phyloP scores from a whole-genome alignment of 2,329 filamentous ascomycete species.

The Alternaria ventricosa region DNA sequence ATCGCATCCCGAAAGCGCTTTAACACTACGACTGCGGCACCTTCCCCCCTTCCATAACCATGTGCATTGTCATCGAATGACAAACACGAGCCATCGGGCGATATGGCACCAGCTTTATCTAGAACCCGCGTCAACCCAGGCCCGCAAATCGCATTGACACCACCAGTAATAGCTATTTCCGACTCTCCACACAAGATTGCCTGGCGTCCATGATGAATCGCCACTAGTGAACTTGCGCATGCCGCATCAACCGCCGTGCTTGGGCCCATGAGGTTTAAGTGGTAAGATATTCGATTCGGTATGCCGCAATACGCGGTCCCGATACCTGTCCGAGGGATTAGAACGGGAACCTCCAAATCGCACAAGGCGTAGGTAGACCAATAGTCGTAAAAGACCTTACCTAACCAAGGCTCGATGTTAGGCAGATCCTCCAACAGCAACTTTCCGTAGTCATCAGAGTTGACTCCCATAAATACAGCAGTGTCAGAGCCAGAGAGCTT shows the following conservation, averaged over 20 bases:
- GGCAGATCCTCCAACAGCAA: background rate
- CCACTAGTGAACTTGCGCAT: constrained; percentile 32
- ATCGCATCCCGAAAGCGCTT: constrained; percentile 56
- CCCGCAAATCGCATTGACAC: constrained; percentile 39
- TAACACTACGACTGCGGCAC: constrained; percentile 49
- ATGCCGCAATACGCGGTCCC: background rate
- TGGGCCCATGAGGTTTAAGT: constrained; percentile 33
- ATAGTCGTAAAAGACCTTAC: background rate
- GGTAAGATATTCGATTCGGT: constrained; percentile 28
- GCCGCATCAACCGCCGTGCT: constrained; percentile 35
- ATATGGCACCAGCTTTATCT: constrained; percentile 52
- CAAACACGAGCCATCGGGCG: constrained; percentile 47
- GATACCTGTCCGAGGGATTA: background rate
- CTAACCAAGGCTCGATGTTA: background rate
- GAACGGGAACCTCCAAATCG: background rate
- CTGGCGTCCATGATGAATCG: constrained; percentile 30
- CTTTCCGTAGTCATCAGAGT: background rate
- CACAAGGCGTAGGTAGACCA: background rate
- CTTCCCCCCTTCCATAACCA: constrained; percentile 71
- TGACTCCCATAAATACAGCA: background rate
- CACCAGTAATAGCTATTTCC: constrained; percentile 45
- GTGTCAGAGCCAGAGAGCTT: background rate
- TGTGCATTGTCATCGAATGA: constrained; percentile 61
- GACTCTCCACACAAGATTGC: constrained; percentile 38
- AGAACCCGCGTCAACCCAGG: constrained; percentile 56